A percentile compares a stretch with the other conserved stretches of the same genome.
Evolutionary conservation across 345 rosid genomes (phyloP).

Genomic region (Isatis tinctoria): DNA sequence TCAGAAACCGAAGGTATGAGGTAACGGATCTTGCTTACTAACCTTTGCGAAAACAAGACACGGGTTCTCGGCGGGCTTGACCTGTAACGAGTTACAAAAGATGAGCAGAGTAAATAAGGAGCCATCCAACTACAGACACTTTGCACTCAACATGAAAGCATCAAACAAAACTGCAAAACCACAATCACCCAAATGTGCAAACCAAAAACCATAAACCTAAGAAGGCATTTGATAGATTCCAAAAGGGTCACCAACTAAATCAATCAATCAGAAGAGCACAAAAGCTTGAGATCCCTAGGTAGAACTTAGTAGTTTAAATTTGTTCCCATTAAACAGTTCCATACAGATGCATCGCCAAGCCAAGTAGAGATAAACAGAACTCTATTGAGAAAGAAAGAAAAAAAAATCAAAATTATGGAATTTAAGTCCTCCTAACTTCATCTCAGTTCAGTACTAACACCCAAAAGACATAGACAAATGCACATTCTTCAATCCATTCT

Average conservation of each 20-base stretch:
- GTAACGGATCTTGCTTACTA: not conserved
- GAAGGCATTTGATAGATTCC: not conserved
- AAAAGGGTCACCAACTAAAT: not conserved
- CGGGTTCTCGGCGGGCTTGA: slow-evolving; percentile 50
- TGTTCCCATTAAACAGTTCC: no score
- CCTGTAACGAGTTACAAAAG: slow-evolving; percentile 43
- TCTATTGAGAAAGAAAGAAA: not conserved
- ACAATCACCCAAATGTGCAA: not conserved
- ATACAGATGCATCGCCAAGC: not conserved
- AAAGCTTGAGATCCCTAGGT: not conserved
- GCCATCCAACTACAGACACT: not conserved
- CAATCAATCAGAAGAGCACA: not conserved
- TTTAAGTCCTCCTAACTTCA: not conserved
- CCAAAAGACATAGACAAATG: not conserved
- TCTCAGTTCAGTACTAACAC: not conserved
- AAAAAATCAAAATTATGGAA: not conserved
- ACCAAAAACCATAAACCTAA: not conserved
- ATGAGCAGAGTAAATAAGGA: slow-evolving; percentile 1
- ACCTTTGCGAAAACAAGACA: slow-evolving; percentile 69
- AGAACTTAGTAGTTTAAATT: not conserved
- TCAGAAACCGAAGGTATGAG: not conserved
- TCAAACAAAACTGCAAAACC: not conserved
- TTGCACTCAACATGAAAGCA: not conserved
- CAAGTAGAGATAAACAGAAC: not conserved
- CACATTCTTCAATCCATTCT: not conserved